Evolutionary conservation across 2,329 filamentous ascomycete genomes (phyloP), one percentile per base, ranked within the genome.

Genomic region (Ceratocystis huliohia): DNA sequence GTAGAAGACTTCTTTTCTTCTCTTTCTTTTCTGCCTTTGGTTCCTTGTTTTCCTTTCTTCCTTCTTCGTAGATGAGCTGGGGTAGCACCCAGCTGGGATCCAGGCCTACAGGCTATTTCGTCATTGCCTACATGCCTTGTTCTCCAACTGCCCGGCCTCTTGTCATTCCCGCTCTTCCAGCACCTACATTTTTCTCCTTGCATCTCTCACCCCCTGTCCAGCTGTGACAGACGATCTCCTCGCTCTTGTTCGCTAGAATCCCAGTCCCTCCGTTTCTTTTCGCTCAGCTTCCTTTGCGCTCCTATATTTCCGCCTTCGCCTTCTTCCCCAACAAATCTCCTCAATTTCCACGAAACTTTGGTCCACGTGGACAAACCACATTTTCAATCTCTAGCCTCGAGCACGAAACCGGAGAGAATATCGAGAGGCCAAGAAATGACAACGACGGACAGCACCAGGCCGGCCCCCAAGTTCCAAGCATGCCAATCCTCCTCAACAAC

Each of bases 401-500:
- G 5, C 53, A 1, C 37, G 4, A 50, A n/a, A n/a, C 17, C 4
- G 22, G n/a, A 50, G n/a, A 3, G 46, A 50, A 22, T 22, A 13
- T 22, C 46, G 37, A 8, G 37, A 4, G 37, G 37, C 37, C 22
- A 50, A 50, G 20, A 50, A 57, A 57, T 57, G 15, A 30, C 28
- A 33, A 5, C 3, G 28, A 37, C 13, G 2, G n/a, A 8, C 20
- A 33, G 56, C 30, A 17, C 15, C n/a, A 6, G 28, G 6, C 28
- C 8, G 17, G 28, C 56, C 56, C 25, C 56, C 28, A 59, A 59
- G 13, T 15, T 59, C 28, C 17, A 37, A 37, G 56, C 28, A 59
- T 59, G 5, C 13, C 15, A 17, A 59, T 59, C 56, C 56, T 59
- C 56, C 56, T 33, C 56, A 59, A 59, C 56, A 59, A 59, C 56